phyloP scores from a whole-genome alignment of 306 rosid species.

The Corylus americana region DNA sequence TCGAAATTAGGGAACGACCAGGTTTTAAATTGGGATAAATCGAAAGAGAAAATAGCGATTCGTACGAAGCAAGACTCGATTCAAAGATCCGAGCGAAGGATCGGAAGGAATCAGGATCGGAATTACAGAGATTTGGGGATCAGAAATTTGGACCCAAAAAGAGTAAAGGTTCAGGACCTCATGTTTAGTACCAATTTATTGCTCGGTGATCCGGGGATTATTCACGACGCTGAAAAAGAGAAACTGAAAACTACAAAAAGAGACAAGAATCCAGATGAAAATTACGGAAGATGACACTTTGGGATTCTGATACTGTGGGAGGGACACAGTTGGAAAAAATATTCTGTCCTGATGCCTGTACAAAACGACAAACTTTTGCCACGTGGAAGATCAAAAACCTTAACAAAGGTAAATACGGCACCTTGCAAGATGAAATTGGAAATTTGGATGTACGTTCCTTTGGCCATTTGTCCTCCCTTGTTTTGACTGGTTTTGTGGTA shows the following conservation, averaged over 20 bases:
- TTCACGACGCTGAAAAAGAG: neutral
- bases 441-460: too few species aligned
- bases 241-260: neutral
- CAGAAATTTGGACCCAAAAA: neutral
- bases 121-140: slow-evolving; percentile 17
- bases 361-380: neutral
- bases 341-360: neutral
- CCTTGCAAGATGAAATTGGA: too few species aligned
- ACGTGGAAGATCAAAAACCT: neutral
- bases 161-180: slow-evolving; percentile 2
- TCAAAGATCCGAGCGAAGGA: neutral
- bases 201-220: neutral
- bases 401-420: too few species aligned
- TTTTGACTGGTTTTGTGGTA: too few species aligned
- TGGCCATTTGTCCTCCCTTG: too few species aligned
- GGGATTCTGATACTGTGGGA: neutral
- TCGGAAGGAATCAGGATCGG: slow-evolving; percentile 10
- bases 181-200: slow-evolving; percentile 8
- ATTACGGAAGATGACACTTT: slow-evolving; percentile 15
- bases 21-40: slow-evolving; percentile 5
- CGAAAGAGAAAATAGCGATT: slow-evolving; percentile 4
- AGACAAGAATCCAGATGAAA: neutral
- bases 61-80: slow-evolving; percentile 12
- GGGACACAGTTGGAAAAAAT: neutral
- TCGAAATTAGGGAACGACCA: neutral